phyloP scores from a whole-genome alignment of 2,329 filamentous ascomycete genomes.

The Penicillium sp. region DNA sequence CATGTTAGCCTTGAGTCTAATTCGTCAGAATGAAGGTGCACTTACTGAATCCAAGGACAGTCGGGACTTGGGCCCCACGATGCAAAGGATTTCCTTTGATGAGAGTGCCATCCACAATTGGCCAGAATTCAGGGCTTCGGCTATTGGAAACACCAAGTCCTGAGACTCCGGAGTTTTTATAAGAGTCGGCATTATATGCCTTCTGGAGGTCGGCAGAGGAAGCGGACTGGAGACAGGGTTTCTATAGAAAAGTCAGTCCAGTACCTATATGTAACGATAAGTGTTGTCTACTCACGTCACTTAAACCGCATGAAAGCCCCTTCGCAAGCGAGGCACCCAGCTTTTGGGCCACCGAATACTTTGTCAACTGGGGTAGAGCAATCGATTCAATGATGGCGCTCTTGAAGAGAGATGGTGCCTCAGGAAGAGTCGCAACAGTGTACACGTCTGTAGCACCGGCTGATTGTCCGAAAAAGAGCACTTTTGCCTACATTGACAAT shows the following conservation, averaged over 20 bases:
- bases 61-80: background rate
- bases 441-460: constrained; percentile 24
- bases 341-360: background rate
- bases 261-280: background rate
- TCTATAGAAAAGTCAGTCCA: background rate
- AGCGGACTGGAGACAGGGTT: background rate
- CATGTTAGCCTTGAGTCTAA: background rate
- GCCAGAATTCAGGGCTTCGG: background rate
- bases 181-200: background rate
- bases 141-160: background rate
- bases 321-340: background rate
- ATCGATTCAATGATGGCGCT: constrained; percentile 23
- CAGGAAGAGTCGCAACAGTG: constrained; percentile 14
- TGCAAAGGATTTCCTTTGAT: background rate
- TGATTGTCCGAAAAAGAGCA: constrained; percentile 32
- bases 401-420: constrained; percentile 21
- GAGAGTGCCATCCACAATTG: background rate
- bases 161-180: background rate
- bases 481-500: constrained; percentile 14
- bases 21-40: background rate
- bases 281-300: background rate
- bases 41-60: background rate
- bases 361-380: constrained; percentile 12
- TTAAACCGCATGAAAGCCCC: background rate
- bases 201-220: background rate